phyloP scores from a whole-genome alignment of 1,139 yeast species.

The Pichia sp. region DNA sequence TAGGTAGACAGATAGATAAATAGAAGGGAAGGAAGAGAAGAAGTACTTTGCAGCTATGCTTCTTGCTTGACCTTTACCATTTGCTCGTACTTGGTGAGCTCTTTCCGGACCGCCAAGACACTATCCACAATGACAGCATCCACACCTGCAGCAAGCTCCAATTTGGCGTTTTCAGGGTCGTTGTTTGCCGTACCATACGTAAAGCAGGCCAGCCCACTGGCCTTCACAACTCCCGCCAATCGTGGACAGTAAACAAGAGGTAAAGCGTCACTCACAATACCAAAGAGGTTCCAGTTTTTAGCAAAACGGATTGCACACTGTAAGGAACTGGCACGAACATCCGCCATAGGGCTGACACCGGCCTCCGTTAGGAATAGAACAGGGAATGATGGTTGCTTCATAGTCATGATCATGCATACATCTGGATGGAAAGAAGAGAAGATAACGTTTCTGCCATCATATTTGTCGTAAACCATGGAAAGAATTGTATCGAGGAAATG shows the following conservation, averaged over 20 bases:
- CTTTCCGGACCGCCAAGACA: conserved; percentile 87
- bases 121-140: conserved; percentile 97
- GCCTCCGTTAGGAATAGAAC: conserved; percentile 85
- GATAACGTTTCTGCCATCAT: conserved; percentile 76
- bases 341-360: conserved; percentile 82
- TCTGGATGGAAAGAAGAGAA: conserved; percentile 96
- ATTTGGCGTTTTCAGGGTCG: conserved; percentile 75
- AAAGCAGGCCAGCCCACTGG: conserved; percentile 88
- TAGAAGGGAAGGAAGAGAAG: neutral
- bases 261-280: conserved; percentile 85
- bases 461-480: conserved; percentile 72
- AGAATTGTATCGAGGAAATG: conserved; percentile 84
- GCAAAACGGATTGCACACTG: conserved; percentile 93
- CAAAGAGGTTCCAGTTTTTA: conserved; percentile 85
- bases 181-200: conserved; percentile 87
- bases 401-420: conserved; percentile 74
- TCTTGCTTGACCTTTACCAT: neutral
- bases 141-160: conserved; percentile 91
- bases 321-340: conserved; percentile 78
- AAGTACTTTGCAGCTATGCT: neutral
- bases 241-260: conserved; percentile 86
- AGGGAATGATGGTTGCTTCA: conserved; percentile 92
- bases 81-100: conserved; percentile 46
- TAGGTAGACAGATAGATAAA: neutral
- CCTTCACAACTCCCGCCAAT: conserved; percentile 81